Evolutionary conservation across 371 early-diverging fungal genomes (phyloP).

Genomic region (Chytridium lagenaria): DNA sequence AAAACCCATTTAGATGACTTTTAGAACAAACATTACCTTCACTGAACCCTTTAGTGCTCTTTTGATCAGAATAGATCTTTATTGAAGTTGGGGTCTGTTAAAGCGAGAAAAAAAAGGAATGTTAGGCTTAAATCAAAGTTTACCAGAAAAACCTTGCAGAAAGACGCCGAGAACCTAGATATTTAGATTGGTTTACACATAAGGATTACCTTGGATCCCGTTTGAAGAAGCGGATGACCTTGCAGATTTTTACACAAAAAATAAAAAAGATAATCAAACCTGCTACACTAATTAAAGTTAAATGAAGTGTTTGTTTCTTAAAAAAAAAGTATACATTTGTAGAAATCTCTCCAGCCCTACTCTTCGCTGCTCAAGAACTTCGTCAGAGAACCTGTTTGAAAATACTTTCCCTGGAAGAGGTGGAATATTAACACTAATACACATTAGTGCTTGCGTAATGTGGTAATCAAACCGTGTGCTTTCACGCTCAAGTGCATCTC

Average conservation of each 20-base stretch:
- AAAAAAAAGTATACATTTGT: slow-evolving; percentile 75
- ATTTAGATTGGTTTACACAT: background rate
- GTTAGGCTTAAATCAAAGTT: no score
- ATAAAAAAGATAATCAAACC: slow-evolving; percentile 16
- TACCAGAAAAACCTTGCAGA: slow-evolving; percentile 93
- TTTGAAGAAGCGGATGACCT: slow-evolving; percentile 95
- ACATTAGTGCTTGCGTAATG: background rate
- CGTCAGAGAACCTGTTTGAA: slow-evolving; percentile 92
- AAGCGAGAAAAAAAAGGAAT: background rate
- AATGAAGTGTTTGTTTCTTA: background rate
- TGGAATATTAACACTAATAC: slow-evolving; percentile 89
- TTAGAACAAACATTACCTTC: no score
- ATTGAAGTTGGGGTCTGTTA: slow-evolving; percentile 6
- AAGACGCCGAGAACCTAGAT: slow-evolving; percentile 77
- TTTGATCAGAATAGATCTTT: slow-evolving; percentile 4
- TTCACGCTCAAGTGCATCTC: slow-evolving; percentile 92
- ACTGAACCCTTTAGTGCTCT: no score
- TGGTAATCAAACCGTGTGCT: slow-evolving; percentile 52
- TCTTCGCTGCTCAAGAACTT: slow-evolving; percentile 91
- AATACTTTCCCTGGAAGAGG: slow-evolving; percentile 96
- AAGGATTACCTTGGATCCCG: slow-evolving; percentile 83
- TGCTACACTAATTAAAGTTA: slow-evolving; percentile 15
- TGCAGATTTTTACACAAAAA: no score
- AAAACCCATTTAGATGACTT: no score
- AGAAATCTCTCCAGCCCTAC: slow-evolving; percentile 92